Conservation (phyloP, 164 flowering plant genomes). For the Platanus orientalis region DNA sequence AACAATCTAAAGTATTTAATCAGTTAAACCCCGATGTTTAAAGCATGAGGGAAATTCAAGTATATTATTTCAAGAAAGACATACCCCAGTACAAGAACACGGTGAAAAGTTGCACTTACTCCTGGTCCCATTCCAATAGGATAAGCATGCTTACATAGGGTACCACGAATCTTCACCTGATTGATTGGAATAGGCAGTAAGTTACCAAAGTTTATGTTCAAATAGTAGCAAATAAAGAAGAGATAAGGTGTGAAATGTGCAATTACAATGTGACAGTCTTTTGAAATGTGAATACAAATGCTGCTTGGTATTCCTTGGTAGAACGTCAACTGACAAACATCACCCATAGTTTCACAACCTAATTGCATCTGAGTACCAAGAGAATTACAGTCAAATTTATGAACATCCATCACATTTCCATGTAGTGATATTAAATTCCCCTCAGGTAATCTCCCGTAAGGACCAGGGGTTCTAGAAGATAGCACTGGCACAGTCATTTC, state of each 20-base stretch:
- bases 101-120: conserved; percentile 65
- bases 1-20: not conserved
- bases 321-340: conserved; percentile 20
- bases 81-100: conserved; percentile 63
- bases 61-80: conserved; percentile 4
- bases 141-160: conserved; percentile 25
- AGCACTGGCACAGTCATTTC: conserved; percentile 11
- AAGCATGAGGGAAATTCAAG: not conserved
- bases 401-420: conserved; percentile 59
- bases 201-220: conserved; percentile 1
- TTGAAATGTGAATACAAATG: conserved; percentile 52
- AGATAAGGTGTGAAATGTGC: not conserved
- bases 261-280: conserved; percentile 46
- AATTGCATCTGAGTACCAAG: conserved; percentile 4
- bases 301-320: conserved; percentile 16
- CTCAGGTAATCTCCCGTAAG: conserved; percentile 36
- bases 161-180: conserved; percentile 61
- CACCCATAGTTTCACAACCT: conserved; percentile 17
- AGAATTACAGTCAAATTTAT: conserved; percentile 21
- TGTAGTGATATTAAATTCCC: conserved; percentile 58
- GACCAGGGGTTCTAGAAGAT: conserved; percentile 20
- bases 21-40: not conserved
- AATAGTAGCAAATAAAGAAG: conserved; percentile 3
- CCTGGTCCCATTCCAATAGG: conserved; percentile 82
- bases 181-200: conserved; percentile 10